Conservation (phyloP, 345 rosid genomes). For the sweet orange (Citrus sinensis) region DNA sequence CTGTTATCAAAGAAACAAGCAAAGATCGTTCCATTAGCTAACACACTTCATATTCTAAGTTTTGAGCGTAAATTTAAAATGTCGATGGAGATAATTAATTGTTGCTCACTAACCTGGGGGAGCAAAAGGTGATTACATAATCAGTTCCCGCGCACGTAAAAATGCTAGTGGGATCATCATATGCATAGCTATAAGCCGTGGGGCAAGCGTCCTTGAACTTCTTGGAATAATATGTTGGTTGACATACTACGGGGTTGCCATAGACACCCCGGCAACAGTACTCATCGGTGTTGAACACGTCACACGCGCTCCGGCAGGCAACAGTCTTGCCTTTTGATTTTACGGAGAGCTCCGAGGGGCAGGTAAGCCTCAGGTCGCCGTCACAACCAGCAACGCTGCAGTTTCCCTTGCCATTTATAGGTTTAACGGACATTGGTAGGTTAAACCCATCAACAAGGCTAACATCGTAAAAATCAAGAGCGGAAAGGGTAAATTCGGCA, state of each 20-base stretch:
- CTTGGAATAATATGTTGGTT: conserved; percentile 73
- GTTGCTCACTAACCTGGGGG: conserved; percentile 41
- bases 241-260: conserved; percentile 53
- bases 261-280: conserved; percentile 74
- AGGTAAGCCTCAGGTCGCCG: conserved; percentile 44
- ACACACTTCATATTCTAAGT: neutral
- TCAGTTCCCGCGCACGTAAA: conserved; percentile 67
- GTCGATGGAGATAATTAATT: neutral
- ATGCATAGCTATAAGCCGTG: conserved; percentile 78
- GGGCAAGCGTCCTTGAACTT: conserved; percentile 84
- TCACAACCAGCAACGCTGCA: conserved; percentile 67
- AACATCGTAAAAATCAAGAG: conserved; percentile 63
- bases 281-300: conserved; percentile 80
- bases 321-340: conserved; percentile 58
- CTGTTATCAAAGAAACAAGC: conserved; percentile 23
- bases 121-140: conserved; percentile 71
- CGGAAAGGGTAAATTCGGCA: conserved; percentile 72
- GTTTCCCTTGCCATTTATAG: conserved; percentile 66
- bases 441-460: conserved; percentile 96
- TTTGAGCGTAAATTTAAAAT: neutral
- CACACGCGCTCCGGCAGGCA: conserved; percentile 86
- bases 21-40: neutral
- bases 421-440: conserved; percentile 54
- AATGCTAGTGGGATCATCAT: conserved; percentile 82
- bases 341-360: conserved; percentile 63